A percentile compares a stretch with the other conserved stretches of the same genome.
Conservation (phyloP, 805 yeast genomes). For the Saturnispora zaruensis region DNA sequence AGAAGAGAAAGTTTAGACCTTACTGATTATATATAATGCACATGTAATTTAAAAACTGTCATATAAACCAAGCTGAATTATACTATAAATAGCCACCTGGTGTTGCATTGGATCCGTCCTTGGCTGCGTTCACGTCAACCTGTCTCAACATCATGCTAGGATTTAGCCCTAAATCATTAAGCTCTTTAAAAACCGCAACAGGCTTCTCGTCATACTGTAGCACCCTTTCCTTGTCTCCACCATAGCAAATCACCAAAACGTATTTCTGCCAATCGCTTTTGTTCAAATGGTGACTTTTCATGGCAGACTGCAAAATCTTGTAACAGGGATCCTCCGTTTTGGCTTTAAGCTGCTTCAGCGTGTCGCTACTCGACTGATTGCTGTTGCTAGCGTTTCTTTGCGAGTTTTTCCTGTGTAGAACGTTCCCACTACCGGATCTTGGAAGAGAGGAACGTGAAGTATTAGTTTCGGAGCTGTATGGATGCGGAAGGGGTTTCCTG, state of each 20-base stretch:
- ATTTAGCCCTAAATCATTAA: slow-evolving; percentile 75
- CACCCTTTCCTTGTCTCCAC: slow-evolving; percentile 83
- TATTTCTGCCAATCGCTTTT: slow-evolving; percentile 81
- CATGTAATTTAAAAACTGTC: neutral
- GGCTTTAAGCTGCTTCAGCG: slow-evolving; percentile 74
- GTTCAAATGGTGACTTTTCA: slow-evolving; percentile 72
- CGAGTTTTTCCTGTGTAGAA: neutral
- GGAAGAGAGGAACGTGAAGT: slow-evolving; percentile 1
- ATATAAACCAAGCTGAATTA: neutral
- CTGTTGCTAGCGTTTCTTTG: slow-evolving; percentile 16
- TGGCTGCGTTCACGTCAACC: slow-evolving; percentile 44
- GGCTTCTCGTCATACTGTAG: slow-evolving; percentile 83
- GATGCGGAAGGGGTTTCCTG: slow-evolving; percentile 60
- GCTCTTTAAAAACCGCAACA: slow-evolving; percentile 71
- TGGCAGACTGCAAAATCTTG: slow-evolving; percentile 78
- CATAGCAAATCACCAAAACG: slow-evolving; percentile 82
- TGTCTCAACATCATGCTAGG: slow-evolving; percentile 92
- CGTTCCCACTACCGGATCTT: neutral
- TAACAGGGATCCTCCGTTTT: slow-evolving; percentile 88
- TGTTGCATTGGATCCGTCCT: slow-evolving; percentile 20
- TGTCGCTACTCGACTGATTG: slow-evolving; percentile 35
- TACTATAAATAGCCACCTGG: slow-evolving; percentile 36
- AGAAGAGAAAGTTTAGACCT: slow-evolving; percentile 78
- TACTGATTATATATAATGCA: slow-evolving; percentile 36
- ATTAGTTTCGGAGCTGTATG: slow-evolving; percentile 18